These are phyloP conservation scores for Eucommia ulmoides DNA, from an alignment of 257 asterid species.

Conservation along the genomic window DNA sequence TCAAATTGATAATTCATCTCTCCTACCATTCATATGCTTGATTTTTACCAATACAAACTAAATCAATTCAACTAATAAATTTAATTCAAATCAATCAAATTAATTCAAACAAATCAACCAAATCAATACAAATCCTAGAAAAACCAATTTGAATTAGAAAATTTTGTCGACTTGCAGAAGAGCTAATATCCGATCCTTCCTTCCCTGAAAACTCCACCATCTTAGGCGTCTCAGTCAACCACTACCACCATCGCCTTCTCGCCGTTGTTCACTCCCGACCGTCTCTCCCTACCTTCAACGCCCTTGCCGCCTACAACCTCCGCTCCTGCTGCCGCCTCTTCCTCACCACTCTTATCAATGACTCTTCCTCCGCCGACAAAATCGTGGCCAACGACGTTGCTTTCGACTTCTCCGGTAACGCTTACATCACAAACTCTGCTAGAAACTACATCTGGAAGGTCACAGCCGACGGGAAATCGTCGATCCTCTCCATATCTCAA, in stretches of 20 bases:
- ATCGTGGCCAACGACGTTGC: background rate
- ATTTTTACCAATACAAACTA: too few relatives aligned
- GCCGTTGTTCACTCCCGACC: background rate
- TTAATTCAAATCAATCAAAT: too few relatives aligned
- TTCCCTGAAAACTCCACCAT: background rate
- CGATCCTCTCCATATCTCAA: background rate
- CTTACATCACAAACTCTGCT: background rate
- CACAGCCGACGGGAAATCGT: background rate
- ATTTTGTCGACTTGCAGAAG: too few relatives aligned
- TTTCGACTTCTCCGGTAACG: constrained; percentile 1
- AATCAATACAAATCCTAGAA: too few relatives aligned
- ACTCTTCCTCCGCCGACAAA: background rate
- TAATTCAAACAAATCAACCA: too few relatives aligned
- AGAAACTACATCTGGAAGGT: background rate
- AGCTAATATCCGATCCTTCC: background rate
- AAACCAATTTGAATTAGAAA: too few relatives aligned
- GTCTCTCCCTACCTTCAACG: background rate
- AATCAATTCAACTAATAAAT: too few relatives aligned
- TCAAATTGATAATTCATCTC: too few relatives aligned
- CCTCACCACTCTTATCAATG: background rate
- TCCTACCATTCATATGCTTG: too few relatives aligned
- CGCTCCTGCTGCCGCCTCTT: background rate
- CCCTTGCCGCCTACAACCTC: constrained; percentile 1
- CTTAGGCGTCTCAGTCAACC: background rate
- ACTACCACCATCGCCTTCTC: background rate